Conservation (phyloP, 495 filamentous ascomycete species). For the Annulohypoxylon nitens region DNA sequence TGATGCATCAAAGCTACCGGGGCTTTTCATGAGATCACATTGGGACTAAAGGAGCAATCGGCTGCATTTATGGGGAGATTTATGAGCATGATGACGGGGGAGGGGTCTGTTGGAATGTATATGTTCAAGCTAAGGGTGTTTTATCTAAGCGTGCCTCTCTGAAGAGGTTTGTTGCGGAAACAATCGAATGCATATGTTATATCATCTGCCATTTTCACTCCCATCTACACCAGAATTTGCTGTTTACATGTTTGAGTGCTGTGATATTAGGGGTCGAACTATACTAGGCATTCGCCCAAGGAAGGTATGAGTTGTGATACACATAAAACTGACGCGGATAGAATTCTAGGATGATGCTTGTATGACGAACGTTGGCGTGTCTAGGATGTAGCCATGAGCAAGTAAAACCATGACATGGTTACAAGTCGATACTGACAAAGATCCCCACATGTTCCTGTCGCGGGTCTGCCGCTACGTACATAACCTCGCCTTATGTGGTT, state of each 20-base stretch:
- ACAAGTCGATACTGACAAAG: not conserved
- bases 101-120: slow-evolving; percentile 33
- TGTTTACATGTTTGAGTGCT: not conserved
- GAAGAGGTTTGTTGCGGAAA: slow-evolving; percentile 18
- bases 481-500: not conserved
- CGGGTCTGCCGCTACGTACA: slow-evolving; percentile 6
- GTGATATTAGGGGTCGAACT: slow-evolving; percentile 12
- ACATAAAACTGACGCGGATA: not conserved
- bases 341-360: slow-evolving; percentile 30
- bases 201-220: not conserved
- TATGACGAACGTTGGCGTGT: slow-evolving; percentile 13
- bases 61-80: slow-evolving; percentile 45
- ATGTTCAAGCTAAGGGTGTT: slow-evolving; percentile 27
- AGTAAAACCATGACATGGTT: slow-evolving; percentile 15
- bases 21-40: slow-evolving; percentile 37
- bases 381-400: slow-evolving; percentile 3
- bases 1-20: slow-evolving; percentile 38
- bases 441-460: slow-evolving; percentile 34
- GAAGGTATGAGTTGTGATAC: not conserved
- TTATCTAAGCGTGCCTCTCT: slow-evolving; percentile 13
- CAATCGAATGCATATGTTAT: slow-evolving; percentile 32
- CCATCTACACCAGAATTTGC: not conserved
- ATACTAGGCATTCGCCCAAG: slow-evolving; percentile 9
- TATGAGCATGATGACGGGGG: slow-evolving; percentile 45
- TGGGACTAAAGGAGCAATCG: slow-evolving; percentile 38